phyloP scores from a whole-genome alignment of 169 alveolate species.

The Plasmodium vivax region DNA sequence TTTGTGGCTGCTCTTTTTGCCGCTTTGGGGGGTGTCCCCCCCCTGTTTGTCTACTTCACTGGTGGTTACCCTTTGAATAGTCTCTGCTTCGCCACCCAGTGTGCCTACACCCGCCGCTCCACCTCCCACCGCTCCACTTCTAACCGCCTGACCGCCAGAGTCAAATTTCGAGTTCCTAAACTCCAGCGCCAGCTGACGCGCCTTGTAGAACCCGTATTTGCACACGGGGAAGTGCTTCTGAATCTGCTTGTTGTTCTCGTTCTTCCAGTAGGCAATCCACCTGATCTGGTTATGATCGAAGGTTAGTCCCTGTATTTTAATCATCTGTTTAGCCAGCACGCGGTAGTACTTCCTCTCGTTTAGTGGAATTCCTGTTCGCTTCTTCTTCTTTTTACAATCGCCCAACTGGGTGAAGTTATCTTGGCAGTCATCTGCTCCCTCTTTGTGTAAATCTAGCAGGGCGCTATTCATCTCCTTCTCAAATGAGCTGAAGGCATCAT shows the following conservation, averaged over 20 bases:
- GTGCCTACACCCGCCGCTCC: too few species aligned
- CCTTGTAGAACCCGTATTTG: conserved; percentile 79
- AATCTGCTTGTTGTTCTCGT: conserved; percentile 80
- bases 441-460: conserved; percentile 2
- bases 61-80: not conserved
- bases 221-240: conserved; percentile 85
- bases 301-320: conserved; percentile 81
- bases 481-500: not conserved
- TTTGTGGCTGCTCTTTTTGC: not conserved
- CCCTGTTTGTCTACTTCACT: not conserved
- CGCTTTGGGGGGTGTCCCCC: not conserved
- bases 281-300: conserved; percentile 85
- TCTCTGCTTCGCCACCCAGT: not conserved
- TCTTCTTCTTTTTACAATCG: conserved; percentile 36
- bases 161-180: conserved; percentile 56
- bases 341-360: conserved; percentile 80
- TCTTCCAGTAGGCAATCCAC: conserved; percentile 86
- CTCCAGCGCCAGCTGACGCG: conserved; percentile 82
- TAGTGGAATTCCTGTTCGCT: conserved; percentile 80
- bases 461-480: conserved; percentile 1
- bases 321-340: conserved; percentile 77
- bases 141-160: not conserved
- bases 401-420: not conserved
- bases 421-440: not conserved
- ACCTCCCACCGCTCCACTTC: too few species aligned